These are phyloP conservation scores for Raddia guianensis DNA, from an alignment of 176 grass and related monocot species.

Conservation along the genomic window DNA sequence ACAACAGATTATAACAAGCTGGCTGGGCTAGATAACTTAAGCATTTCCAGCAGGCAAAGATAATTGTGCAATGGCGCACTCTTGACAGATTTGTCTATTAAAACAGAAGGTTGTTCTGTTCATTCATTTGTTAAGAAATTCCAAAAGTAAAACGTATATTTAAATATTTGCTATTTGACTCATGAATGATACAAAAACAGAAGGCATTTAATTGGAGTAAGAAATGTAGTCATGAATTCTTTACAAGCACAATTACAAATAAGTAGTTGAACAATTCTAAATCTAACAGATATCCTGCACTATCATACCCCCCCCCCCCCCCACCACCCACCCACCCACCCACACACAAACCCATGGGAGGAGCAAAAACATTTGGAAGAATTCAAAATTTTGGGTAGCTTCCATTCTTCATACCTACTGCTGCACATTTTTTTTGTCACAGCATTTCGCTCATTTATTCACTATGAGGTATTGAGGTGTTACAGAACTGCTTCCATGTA, in stretches of 20 bases:
- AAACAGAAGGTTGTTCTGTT: background rate
- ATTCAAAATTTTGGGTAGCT: slow-evolving; percentile 17
- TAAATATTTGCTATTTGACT: background rate
- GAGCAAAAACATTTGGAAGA: background rate
- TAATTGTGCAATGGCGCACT: background rate
- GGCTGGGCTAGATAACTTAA: background rate
- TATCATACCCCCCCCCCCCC: too few species aligned
- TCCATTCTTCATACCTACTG: background rate
- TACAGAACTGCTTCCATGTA: background rate
- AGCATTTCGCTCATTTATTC: slow-evolving; percentile 13
- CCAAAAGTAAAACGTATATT: background rate
- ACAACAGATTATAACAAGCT: slow-evolving; percentile 26
- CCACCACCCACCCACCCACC: too few species aligned
- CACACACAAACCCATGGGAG: background rate
- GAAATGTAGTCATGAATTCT: background rate
- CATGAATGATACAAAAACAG: background rate
- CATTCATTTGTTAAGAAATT: background rate
- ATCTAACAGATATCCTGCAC: slow-evolving; percentile 24
- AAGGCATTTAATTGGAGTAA: background rate
- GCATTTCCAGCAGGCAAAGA: slow-evolving; percentile 1
- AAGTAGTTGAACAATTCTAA: background rate
- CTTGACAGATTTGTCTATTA: background rate
- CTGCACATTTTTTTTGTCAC: background rate
- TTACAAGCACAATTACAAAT: background rate
- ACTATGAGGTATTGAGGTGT: background rate